These are phyloP conservation scores for Rutstroemia sydowiana DNA, from an alignment of 2,329 filamentous ascomycete genomes.

Conservation along the genomic window DNA sequence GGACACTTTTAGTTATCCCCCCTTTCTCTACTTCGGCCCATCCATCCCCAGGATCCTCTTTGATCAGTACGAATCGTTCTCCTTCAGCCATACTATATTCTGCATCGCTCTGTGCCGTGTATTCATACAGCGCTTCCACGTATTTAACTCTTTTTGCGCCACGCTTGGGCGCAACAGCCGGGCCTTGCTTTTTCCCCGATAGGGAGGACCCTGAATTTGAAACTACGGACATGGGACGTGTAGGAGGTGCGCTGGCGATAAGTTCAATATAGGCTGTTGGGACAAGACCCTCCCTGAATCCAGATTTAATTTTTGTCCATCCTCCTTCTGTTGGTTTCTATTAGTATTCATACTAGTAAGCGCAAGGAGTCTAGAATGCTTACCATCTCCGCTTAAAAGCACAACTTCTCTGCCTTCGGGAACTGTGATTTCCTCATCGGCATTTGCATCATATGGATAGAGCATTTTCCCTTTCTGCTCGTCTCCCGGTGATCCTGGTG, in stretches of 20 bases:
- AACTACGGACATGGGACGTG: conserved; percentile 62
- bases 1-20: conserved; percentile 79
- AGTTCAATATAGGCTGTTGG: conserved; percentile 80
- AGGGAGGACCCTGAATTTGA: conserved; percentile 71
- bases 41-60: conserved; percentile 81
- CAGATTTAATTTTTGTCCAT: conserved; percentile 78
- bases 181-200: conserved; percentile 33
- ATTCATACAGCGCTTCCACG: conserved; percentile 89
- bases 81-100: conserved; percentile 90
- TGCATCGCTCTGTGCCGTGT: conserved; percentile 73
- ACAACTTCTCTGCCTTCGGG: conserved; percentile 70
- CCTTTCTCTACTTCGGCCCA: conserved; percentile 97
- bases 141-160: conserved; percentile 93
- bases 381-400: conserved; percentile 83
- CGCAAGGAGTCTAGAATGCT: conserved; percentile 27
- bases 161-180: conserved; percentile 76
- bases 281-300: conserved; percentile 74
- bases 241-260: conserved; percentile 38
- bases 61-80: conserved; percentile 84
- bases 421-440: conserved; percentile 74
- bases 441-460: conserved; percentile 75
- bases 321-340: conserved; percentile 62
- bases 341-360: conserved; percentile 12
- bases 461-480: conserved; percentile 80
- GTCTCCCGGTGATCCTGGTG: conserved; percentile 25